Conservation (phyloP, 768 basidiomycete genomes). For the Melanogaster broomeanus region DNA sequence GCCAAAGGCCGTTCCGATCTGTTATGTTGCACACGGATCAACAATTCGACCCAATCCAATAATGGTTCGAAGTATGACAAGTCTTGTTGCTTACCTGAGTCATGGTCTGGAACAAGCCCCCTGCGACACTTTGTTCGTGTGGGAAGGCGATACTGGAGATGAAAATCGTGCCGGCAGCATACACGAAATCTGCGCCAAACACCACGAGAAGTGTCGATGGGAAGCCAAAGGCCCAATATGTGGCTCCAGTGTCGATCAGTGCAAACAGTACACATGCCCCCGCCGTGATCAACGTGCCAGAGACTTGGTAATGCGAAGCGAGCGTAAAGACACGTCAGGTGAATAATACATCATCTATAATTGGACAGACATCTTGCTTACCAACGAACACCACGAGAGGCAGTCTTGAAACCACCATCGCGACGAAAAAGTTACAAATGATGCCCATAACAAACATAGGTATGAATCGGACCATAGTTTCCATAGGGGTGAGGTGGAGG, state of each 20-base stretch:
- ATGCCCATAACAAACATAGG: slow-evolving; percentile 73
- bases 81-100: slow-evolving; percentile 55
- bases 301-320: slow-evolving; percentile 29
- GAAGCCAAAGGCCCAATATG: slow-evolving; percentile 80
- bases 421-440: slow-evolving; percentile 65
- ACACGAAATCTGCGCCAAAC: slow-evolving; percentile 79
- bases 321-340: background rate
- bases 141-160: slow-evolving; percentile 66
- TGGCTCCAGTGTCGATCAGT: slow-evolving; percentile 51
- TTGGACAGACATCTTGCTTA: slow-evolving; percentile 23
- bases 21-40: background rate
- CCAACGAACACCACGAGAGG: slow-evolving; percentile 59
- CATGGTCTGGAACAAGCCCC: slow-evolving; percentile 79
- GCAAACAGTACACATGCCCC: slow-evolving; percentile 67
- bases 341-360: background rate
- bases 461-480: slow-evolving; percentile 63
- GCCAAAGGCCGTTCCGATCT: slow-evolving; percentile 72
- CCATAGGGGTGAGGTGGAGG: slow-evolving; percentile 50
- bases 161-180: slow-evolving; percentile 70
- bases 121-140: slow-evolving; percentile 75
- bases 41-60: background rate
- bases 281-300: slow-evolving; percentile 61
- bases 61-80: background rate
- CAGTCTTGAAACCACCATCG: slow-evolving; percentile 54
- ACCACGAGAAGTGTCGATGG: slow-evolving; percentile 65